Conservation (phyloP, 768 basidiomycete species). For the Podaxis rugospora region DNA sequence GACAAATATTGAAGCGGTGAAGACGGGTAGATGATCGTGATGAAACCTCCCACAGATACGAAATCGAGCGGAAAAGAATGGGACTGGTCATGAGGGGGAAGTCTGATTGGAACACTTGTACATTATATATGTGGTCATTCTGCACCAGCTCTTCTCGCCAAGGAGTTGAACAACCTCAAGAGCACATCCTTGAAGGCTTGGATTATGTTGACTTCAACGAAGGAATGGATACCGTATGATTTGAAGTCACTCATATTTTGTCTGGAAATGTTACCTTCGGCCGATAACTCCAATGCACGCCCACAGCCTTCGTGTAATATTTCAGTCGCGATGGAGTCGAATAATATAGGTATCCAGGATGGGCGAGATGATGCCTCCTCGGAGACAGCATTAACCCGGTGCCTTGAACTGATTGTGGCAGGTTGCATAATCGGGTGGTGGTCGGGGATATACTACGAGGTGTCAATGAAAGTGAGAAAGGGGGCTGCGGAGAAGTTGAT, state of each 20-base stretch:
- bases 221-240: slow-evolving; percentile 66
- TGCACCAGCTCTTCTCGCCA: slow-evolving; percentile 50
- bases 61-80: slow-evolving; percentile 55
- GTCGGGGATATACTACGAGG: slow-evolving; percentile 75
- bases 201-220: slow-evolving; percentile 83
- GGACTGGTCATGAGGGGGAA: slow-evolving; percentile 24
- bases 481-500: slow-evolving; percentile 54
- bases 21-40: too few relatives aligned
- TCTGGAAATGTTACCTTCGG: slow-evolving; percentile 65
- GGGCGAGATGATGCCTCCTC: slow-evolving; percentile 33
- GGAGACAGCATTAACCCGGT: background rate
- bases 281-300: slow-evolving; percentile 46
- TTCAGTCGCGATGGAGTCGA: slow-evolving; percentile 27
- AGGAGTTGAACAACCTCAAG: background rate
- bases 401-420: slow-evolving; percentile 29
- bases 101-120: slow-evolving; percentile 57
- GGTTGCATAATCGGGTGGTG: slow-evolving; percentile 56
- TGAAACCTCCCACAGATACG: slow-evolving; percentile 37
- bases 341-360: slow-evolving; percentile 46
- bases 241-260: background rate
- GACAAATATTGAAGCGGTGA: too few relatives aligned
- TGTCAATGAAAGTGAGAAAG: slow-evolving; percentile 65
- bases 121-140: slow-evolving; percentile 65
- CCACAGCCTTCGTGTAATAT: slow-evolving; percentile 37
- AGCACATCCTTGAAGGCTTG: slow-evolving; percentile 31